Conservation (phyloP, 108 stramenopile genomes). For the Fragilariopsis cylindrus region DNA sequence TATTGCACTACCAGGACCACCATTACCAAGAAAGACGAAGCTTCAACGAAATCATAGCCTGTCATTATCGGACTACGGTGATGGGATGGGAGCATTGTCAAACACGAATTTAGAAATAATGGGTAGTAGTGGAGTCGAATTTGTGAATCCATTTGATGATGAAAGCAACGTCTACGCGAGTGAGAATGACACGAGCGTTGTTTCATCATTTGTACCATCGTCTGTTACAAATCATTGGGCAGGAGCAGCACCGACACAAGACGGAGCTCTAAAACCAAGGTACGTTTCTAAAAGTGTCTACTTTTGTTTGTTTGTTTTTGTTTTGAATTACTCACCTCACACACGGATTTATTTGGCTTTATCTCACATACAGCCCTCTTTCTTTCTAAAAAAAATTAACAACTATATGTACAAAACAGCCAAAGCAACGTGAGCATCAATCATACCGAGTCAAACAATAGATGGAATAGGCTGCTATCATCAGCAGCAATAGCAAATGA, state of each 20-base stretch:
- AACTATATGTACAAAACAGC: not conserved
- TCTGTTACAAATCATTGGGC: not conserved
- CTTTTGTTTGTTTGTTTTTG: not conserved
- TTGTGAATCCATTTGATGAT: constrained; percentile 60
- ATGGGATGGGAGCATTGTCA: no score
- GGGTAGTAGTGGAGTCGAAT: constrained; percentile 29
- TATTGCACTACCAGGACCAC: not conserved
- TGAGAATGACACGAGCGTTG: not conserved
- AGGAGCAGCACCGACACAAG: not conserved
- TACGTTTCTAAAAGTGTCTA: not conserved
- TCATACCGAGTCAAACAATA: constrained; percentile 6
- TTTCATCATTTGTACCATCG: not conserved
- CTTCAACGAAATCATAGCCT: constrained; percentile 33
- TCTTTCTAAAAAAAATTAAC: not conserved
- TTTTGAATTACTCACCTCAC: constrained; percentile 8
- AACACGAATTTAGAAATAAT: constrained; percentile 9
- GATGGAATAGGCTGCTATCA: constrained; percentile 13
- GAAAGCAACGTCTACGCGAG: constrained; percentile 18
- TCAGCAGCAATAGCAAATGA: not conserved
- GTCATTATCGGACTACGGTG: constrained; percentile 40
- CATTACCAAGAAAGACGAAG: constrained; percentile 2
- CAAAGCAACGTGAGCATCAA: not conserved
- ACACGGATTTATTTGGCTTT: not conserved
- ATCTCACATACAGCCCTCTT: constrained; percentile 4
- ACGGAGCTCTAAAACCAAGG: not conserved